Base-by-base conservation (phyloP, 805 yeast genomes). In the Monosporozyma unispora region DNA sequence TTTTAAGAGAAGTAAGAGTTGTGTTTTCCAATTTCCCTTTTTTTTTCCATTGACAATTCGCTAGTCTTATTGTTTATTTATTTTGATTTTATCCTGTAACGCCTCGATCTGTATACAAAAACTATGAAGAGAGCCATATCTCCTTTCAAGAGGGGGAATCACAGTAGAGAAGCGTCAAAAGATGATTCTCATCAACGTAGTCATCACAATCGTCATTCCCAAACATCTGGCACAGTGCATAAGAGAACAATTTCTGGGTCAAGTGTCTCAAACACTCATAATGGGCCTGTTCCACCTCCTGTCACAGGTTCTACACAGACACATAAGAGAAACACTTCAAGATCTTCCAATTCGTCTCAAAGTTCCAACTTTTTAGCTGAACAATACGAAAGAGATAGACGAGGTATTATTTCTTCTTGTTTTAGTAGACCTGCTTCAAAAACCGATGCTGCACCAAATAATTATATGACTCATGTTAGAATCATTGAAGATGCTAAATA, bases 381-480 rank as follows among this genome's bases (percentile, higher is more conserved):
- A 49, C 84, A 79, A 56, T 80, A 78, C 58, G 84, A 80, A 48
- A 64, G 67, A 19, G 86, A 81, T 57, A 73, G 78, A 54, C 67
- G 68, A 42, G 64, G 69, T 23, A 72, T 81, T 49, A 72, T 75
- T 50, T 66, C 62, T 51, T 73, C 68, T 51, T 74, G 84, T 52
- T 81, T 81, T 59, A 62, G 75, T 12, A 74, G 70, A 44, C 61
- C 64, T 19, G 79, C 72, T 50, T 58, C 53, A 16, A 61, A 66
- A 11, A 69, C 71, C 29, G 75, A 76, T 8, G 63, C 61, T 18
- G 67, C 73, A 19, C 64, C 73, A 10, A 84, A 80, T 46, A 75
- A 75, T 23, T 88, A 88, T 63, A 77, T 84, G 48, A 81, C 93
- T 0, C 96, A 88, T 63, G 81, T 85, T 14, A 69, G 84, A 48